Conservation (phyloP, 108 stramenopile species). For the Seminavis robusta region DNA sequence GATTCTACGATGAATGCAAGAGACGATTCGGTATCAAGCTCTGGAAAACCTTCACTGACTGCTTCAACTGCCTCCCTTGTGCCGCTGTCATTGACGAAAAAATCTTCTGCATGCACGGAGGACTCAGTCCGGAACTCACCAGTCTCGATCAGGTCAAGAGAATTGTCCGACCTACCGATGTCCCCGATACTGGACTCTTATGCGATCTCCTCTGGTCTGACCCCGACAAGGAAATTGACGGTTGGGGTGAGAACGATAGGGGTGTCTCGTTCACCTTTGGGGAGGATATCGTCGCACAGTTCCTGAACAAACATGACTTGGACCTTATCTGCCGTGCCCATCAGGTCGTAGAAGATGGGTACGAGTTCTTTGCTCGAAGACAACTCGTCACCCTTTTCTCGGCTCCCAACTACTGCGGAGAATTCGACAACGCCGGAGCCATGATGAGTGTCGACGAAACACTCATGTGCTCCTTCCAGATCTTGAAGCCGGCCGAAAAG, state of each 20-base stretch:
- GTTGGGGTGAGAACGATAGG: conserved; percentile 99
- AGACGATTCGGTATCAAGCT: conserved; percentile 97
- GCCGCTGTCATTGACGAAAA: conserved; percentile 99
- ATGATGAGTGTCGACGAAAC: conserved; percentile 99
- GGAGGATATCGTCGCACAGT: conserved; percentile 98
- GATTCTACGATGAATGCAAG: conserved; percentile 99
- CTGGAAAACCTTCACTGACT: conserved; percentile 99
- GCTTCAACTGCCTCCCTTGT: conserved; percentile 99
- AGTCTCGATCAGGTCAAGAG: conserved; percentile 96
- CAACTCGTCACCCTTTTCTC: conserved; percentile 98
- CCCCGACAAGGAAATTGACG: conserved; percentile 99
- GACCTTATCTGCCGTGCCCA: conserved; percentile 99
- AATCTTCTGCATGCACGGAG: conserved; percentile 99
- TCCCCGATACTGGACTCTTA: conserved; percentile 98
- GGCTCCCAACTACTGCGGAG: conserved; percentile 99
- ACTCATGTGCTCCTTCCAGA: conserved; percentile 99
- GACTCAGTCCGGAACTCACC: conserved; percentile 93
- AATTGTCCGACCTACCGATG: conserved; percentile 96
- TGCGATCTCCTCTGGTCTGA: conserved; percentile 99
- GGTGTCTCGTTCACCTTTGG: conserved; percentile 99
- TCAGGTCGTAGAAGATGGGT: conserved; percentile 99
- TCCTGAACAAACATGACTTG: conserved; percentile 95
- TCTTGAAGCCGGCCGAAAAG: conserved; percentile 99
- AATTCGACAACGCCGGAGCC: conserved; percentile 99
- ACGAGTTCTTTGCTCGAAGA: conserved; percentile 99